These are phyloP conservation scores for Trichosanthes truncata DNA, from an alignment of 306 rosid genomes.

Conservation along the genomic window DNA sequence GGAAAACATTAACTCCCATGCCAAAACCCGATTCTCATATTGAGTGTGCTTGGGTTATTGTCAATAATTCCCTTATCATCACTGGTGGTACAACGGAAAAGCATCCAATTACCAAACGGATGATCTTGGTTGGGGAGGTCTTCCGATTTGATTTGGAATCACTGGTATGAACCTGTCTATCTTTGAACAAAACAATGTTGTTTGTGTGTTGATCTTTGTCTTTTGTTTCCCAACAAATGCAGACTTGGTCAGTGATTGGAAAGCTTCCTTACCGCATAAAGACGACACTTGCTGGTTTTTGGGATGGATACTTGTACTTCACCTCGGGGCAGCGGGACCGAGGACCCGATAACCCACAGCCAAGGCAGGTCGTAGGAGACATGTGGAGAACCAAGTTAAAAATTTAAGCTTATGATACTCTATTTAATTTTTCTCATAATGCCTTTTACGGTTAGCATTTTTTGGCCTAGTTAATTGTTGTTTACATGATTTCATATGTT, in stretches of 20 bases:
- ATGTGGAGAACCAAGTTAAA: slow-evolving; percentile 74
- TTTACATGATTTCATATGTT: neutral
- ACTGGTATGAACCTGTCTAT: slow-evolving; percentile 30
- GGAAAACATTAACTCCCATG: slow-evolving; percentile 68
- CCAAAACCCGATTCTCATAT: slow-evolving; percentile 84
- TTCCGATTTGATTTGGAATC: slow-evolving; percentile 58
- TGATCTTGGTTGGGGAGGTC: slow-evolving; percentile 83
- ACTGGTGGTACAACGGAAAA: slow-evolving; percentile 88
- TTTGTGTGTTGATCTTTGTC: neutral
- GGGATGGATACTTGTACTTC: slow-evolving; percentile 82
- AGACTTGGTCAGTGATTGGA: slow-evolving; percentile 93
- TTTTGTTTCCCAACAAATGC: neutral
- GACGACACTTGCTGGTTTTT: slow-evolving; percentile 67
- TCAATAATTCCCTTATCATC: slow-evolving; percentile 66
- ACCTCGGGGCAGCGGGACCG: slow-evolving; percentile 92
- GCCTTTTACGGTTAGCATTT: neutral
- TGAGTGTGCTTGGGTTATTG: slow-evolving; percentile 68
- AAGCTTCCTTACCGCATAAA: slow-evolving; percentile 81
- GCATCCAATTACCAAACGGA: slow-evolving; percentile 67
- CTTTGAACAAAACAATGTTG: neutral
- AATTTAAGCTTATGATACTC: neutral
- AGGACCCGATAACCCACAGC: slow-evolving; percentile 89
- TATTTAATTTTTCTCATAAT: neutral
- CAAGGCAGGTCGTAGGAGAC: slow-evolving; percentile 51
- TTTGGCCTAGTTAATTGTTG: neutral